Evolutionary conservation across 1,139 yeast genomes (phyloP), one percentile per base, ranked within the genome.

Genomic region (Blastobotrys serpentis): DNA sequence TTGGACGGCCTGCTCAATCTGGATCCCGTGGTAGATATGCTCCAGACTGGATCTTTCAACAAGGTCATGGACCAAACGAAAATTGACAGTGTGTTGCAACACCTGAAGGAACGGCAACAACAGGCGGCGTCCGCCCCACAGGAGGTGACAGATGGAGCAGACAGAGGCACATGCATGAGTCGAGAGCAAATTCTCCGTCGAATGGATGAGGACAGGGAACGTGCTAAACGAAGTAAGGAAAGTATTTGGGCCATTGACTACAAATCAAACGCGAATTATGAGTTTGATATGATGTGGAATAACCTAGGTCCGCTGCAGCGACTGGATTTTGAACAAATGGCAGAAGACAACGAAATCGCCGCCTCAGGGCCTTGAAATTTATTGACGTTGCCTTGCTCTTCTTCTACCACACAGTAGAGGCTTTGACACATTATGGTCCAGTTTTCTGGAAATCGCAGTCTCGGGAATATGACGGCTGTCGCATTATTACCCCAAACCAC

Each of bases 201-300:
- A 52, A 86, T 88, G 81, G 95, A 88, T 62, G 92, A 85, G 53
- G 96, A 88, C 63, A 70, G 96, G 56, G 96, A 88, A 63, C 72
- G 92, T 6, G 88, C 85, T 57, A 88, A 88, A 62, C 75, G 86
- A 51, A 78, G 84, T 13, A 86, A 87, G 57, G 96, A 88, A 60
- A 77, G 74, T 19, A 70, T 82, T 29, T 86, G 95, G 95, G 77
- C 80, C 11, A 81, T 84, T 52, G 75, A 77, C 14, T 71, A 71
- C 47, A 72, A 71, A 4, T 64, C 61, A 25, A 67, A 76, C 3
- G 71, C 76, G 1, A 78, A 76, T 46, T 72, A 70, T 2, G 95
- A 86, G 61, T 86, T 86, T 58, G 69, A 76, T 25, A 66, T 70
- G 30, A 69, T 79, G 42, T 86, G 89, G 86, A 73, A 75, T 39